A percentile compares a stretch with the other conserved stretches of the same genome.
Evolutionary conservation across 768 basidiomycete genomes (phyloP).

Genomic region (Russula olivacea): DNA sequence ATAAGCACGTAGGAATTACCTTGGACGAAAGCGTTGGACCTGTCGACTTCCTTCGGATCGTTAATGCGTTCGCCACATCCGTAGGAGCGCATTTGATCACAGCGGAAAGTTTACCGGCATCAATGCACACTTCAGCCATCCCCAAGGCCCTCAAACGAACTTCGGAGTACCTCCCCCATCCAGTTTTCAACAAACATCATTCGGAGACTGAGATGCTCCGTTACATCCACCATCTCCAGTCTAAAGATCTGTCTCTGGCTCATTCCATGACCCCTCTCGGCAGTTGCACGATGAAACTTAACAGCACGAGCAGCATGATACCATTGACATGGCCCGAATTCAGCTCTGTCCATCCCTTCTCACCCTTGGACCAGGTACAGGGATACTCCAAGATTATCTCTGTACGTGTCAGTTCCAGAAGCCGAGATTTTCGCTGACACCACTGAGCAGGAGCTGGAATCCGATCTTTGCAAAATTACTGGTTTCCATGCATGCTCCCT

Average conservation of each 20-base stretch:
- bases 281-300: slow-evolving; percentile 97
- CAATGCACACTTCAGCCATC: slow-evolving; percentile 43
- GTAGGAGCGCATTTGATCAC: slow-evolving; percentile 46
- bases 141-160: slow-evolving; percentile 53
- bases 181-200: slow-evolving; percentile 94
- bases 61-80: slow-evolving; percentile 75
- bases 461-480: slow-evolving; percentile 87
- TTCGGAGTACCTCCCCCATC: slow-evolving; percentile 72
- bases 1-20: slow-evolving; percentile 74
- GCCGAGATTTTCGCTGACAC: slow-evolving; percentile 3
- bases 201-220: slow-evolving; percentile 99
- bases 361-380: slow-evolving; percentile 78
- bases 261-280: slow-evolving; percentile 96
- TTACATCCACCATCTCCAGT: slow-evolving; percentile 89
- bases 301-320: slow-evolving; percentile 97
- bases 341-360: slow-evolving; percentile 86
- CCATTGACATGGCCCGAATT: slow-evolving; percentile 95
- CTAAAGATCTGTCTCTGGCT: slow-evolving; percentile 90
- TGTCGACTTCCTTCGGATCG: slow-evolving; percentile 65
- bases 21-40: slow-evolving; percentile 86
- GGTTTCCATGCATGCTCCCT: slow-evolving; percentile 95
- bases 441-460: slow-evolving; percentile 71
- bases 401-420: slow-evolving; percentile 34
- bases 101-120: slow-evolving; percentile 38
- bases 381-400: slow-evolving; percentile 82